Base-by-base conservation (phyloP, 805 yeast species). In the Citeromyces nyonsensis region DNA sequence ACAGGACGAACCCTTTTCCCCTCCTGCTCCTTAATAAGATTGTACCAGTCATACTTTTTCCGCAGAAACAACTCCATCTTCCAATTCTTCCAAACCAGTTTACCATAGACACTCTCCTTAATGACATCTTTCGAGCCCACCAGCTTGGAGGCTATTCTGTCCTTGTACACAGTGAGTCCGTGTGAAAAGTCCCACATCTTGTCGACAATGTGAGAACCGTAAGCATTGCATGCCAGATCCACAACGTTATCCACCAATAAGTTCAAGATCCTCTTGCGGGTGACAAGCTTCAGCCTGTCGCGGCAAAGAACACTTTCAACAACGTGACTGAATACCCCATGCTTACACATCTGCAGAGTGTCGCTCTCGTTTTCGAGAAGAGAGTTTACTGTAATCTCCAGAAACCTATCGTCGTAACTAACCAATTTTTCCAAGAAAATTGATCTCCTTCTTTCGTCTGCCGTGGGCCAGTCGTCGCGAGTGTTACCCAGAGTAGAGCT, bases 11-110 rank as follows among this genome's bases (percentile, higher is more conserved):
- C 22, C 7, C 22, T 5, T 18, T 18, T 18, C 5, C 22, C 42
- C 38, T 66, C 70, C 41, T 66, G 67, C 29, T 68, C 66, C 36
- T 71, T 80, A 11, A 76, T 62, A 26, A 68, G 41, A 10, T 63
- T 41, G 53, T 79, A 82, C 97, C 97, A 88, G 46, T 85, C 95
- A 45, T 61, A 69, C 50, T 75, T 69, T 53, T 75, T 74, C 48
- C 93, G 65, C 8, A 59, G 48, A 45, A 73, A 88, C 43, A 75
- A 55, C 49, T 91, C 97, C 76, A 88, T 66, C 22, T 68, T 57
- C 96, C 96, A 91, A 51, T 88, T 88, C 50, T 78, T 82, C 97
- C 96, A 91, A 2, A 91, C 97, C 44, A 73, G 66, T 48, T 77
- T 71, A 25, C 98, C 98, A 26, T 88, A 91, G 9, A 61, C 68